phyloP scores from a whole-genome alignment of 306 rosid species.

The Fagus sylvatica region DNA sequence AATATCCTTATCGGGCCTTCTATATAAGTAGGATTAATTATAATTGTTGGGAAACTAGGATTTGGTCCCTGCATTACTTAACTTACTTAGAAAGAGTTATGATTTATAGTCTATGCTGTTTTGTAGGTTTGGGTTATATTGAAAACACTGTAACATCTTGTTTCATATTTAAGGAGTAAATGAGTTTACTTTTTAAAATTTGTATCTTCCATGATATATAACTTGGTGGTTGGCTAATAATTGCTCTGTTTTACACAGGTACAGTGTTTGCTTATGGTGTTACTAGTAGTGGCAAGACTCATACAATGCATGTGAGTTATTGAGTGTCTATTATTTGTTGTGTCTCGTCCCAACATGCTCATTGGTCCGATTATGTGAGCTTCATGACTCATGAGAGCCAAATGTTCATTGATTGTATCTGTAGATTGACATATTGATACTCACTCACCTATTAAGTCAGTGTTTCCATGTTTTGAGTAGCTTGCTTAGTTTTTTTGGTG shows the following conservation, averaged over 20 bases:
- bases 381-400: background rate
- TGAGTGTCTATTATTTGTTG: background rate
- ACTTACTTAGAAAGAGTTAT: background rate
- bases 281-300: constrained; percentile 93
- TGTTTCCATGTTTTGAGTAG: background rate
- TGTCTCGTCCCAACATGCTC: background rate
- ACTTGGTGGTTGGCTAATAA: constrained; percentile 18
- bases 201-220: constrained; percentile 2
- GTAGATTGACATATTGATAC: background rate
- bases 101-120: background rate
- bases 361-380: background rate
- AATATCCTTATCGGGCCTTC: background rate
- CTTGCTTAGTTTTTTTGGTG: background rate
- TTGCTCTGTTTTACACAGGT: constrained; percentile 51
- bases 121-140: constrained; percentile 6
- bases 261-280: constrained; percentile 93
- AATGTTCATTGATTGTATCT: background rate
- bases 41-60: background rate
- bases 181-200: background rate
- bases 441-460: background rate
- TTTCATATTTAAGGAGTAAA: background rate
- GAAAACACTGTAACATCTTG: background rate
- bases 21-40: background rate
- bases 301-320: constrained; percentile 86
- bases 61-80: background rate